phyloP scores from a whole-genome alignment of 129 eudicot species.

The Flaveria sonorensis region DNA sequence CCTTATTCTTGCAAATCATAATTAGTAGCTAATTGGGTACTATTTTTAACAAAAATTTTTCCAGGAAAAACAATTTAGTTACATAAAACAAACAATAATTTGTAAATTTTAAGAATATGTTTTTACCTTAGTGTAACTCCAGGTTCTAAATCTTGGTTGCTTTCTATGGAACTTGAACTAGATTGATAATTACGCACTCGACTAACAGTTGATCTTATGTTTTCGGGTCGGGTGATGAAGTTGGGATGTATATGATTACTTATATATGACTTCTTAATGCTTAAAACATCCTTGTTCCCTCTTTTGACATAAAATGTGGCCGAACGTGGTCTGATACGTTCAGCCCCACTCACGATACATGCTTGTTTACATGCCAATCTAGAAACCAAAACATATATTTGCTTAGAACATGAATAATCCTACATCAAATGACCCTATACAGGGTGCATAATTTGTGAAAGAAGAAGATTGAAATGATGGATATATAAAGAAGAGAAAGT shows the following conservation, averaged over 20 bases:
- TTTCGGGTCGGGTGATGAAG: background rate
- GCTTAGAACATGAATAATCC: slow-evolving; percentile 10
- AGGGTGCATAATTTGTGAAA: background rate
- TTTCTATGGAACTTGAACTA: slow-evolving; percentile 6
- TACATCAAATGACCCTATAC: background rate
- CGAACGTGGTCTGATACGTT: background rate
- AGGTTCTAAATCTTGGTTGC: slow-evolving; percentile 17
- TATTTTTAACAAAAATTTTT: too few species aligned
- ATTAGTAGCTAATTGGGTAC: too few species aligned
- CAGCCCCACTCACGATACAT: background rate
- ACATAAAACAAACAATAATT: background rate
- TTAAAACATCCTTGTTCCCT: too few species aligned
- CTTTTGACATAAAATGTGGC: background rate
- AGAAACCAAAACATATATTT: slow-evolving; percentile 20
- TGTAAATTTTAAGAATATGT: background rate
- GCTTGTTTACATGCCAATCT: slow-evolving; percentile 18
- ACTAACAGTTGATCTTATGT: slow-evolving; percentile 10
- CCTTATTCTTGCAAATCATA: too few species aligned
- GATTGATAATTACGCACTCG: too few species aligned
- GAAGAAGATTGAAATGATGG: background rate
- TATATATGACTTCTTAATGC: too few species aligned
- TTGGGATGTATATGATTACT: slow-evolving; percentile 3
- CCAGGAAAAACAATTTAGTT: background rate
- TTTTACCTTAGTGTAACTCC: slow-evolving; percentile 21
- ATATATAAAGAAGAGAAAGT: background rate